phyloP scores from a whole-genome alignment of 176 grass and related monocot genomes.

The Lolium multiflorum region DNA sequence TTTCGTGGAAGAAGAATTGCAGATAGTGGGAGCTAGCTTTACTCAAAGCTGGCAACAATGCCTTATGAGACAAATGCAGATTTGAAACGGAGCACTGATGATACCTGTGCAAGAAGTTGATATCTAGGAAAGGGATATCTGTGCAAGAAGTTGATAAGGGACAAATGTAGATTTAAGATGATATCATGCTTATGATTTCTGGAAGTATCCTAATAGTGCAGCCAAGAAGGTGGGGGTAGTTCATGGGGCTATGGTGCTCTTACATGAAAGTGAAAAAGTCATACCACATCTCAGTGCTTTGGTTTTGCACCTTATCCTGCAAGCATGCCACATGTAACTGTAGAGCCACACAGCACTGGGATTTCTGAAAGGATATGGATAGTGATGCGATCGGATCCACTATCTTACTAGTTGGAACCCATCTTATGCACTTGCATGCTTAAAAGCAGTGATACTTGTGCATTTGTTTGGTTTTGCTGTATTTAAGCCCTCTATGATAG shows the following conservation, averaged over 20 bases:
- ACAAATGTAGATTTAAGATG: no score
- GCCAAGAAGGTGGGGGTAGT: constrained; percentile 59
- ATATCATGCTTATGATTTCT: constrained; percentile 42
- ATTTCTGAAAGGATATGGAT: constrained; percentile 61
- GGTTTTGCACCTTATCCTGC: constrained; percentile 69
- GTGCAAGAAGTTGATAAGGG: no score
- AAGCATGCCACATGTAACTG: constrained; percentile 49
- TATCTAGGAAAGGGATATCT: constrained; percentile 11
- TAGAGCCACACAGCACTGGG: constrained; percentile 68
- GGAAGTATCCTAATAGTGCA: constrained; percentile 32
- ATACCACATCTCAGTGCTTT: constrained; percentile 72
- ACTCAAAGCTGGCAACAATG: neutral
- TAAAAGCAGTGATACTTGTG: constrained; percentile 29
- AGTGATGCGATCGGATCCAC: constrained; percentile 58
- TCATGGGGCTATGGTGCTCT: constrained; percentile 51
- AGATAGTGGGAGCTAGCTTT: neutral
- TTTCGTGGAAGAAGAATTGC: neutral
- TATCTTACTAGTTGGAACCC: constrained; percentile 31
- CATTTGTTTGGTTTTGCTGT: constrained; percentile 28
- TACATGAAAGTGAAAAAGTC: constrained; percentile 80
- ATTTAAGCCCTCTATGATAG: constrained; percentile 7
- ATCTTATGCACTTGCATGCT: constrained; percentile 40
- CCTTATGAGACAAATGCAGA: neutral
- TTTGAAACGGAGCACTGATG: constrained; percentile 1
- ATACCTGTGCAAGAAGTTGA: constrained; percentile 6